Evolutionary conservation across 176 grass and related monocot species (phyloP).

Genomic region (Echinochloa phyllopogon): DNA sequence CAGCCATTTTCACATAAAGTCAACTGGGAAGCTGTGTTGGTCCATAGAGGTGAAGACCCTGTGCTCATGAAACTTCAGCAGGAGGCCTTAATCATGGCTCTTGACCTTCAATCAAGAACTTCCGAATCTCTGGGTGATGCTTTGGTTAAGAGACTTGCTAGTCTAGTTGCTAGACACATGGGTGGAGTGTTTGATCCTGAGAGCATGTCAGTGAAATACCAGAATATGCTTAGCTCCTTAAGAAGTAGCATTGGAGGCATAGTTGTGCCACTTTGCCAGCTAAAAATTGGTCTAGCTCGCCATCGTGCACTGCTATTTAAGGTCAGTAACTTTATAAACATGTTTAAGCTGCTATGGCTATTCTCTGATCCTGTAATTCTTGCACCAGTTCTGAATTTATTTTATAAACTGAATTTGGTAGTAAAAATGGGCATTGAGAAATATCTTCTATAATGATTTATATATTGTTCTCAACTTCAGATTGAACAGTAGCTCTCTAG

Average conservation of each 20-base stretch:
- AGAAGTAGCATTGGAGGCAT: conserved; percentile 61
- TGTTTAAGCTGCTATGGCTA: conserved; percentile 16
- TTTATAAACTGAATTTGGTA: background rate
- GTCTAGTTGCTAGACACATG: conserved; percentile 85
- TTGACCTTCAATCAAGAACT: conserved; percentile 54
- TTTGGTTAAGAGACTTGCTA: conserved; percentile 84
- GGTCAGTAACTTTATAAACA: conserved; percentile 55
- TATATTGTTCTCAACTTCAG: conserved; percentile 20
- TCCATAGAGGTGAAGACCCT: conserved; percentile 87
- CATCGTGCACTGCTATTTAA: conserved; percentile 98
- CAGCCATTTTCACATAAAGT: conserved; percentile 64
- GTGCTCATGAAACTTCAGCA: conserved; percentile 81
- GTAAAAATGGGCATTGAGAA: conserved; percentile 19
- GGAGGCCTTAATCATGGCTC: conserved; percentile 56
- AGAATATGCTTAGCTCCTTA: conserved; percentile 62
- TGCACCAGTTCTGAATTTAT: background rate
- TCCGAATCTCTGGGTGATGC: conserved; percentile 61
- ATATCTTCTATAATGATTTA: conserved; percentile 33
- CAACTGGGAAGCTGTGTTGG: conserved; percentile 83
- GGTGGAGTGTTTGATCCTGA: conserved; percentile 87
- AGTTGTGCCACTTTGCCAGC: conserved; percentile 75
- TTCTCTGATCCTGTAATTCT: conserved; percentile 4
- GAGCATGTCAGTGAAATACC: conserved; percentile 62
- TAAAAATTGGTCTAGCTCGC: conserved; percentile 88
- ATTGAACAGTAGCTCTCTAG: conserved; percentile 19